Evolutionary conservation across 2,329 filamentous ascomycete genomes (phyloP).

Genomic region (Pseudogymnoascus sp.): DNA sequence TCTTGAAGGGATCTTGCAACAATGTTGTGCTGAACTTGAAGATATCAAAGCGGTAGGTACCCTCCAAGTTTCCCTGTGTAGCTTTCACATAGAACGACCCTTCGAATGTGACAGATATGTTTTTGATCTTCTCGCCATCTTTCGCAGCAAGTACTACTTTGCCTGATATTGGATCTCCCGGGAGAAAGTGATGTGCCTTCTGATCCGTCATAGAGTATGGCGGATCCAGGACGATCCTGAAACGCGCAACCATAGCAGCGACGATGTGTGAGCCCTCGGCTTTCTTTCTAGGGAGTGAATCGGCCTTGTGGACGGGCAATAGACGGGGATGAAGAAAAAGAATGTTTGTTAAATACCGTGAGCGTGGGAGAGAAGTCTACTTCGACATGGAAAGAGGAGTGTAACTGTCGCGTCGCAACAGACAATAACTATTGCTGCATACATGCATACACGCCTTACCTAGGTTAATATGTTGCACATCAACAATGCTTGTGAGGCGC

Average conservation of each 20-base stretch:
- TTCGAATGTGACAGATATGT: constrained; percentile 6
- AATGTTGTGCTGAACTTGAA: not conserved
- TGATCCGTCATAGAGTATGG: not conserved
- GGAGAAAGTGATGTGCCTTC: not conserved
- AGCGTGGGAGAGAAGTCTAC: not conserved
- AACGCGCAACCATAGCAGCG: not conserved
- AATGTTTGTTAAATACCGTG: not conserved
- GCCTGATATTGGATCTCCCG: constrained; percentile 8
- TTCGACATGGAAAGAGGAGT: not conserved
- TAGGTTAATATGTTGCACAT: not conserved
- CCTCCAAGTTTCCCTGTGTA: not conserved
- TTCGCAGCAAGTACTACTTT: constrained; percentile 7
- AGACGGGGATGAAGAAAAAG: not conserved
- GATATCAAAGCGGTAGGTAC: not conserved
- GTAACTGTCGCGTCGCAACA: not conserved
- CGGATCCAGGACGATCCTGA: not conserved
- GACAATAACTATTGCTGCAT: not conserved
- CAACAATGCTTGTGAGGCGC: not conserved
- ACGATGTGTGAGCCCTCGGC: not conserved
- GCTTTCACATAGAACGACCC: constrained; percentile 1
- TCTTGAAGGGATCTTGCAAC: constrained; percentile 10
- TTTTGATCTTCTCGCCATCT: constrained; percentile 7
- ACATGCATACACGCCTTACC: not conserved
- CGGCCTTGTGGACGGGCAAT: not conserved
- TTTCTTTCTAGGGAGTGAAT: not conserved